A percentile compares a stretch with the other conserved stretches of the same genome.
Evolutionary conservation across 257 asterid genomes (phyloP).

Genomic region (Solanum pennellii): DNA sequence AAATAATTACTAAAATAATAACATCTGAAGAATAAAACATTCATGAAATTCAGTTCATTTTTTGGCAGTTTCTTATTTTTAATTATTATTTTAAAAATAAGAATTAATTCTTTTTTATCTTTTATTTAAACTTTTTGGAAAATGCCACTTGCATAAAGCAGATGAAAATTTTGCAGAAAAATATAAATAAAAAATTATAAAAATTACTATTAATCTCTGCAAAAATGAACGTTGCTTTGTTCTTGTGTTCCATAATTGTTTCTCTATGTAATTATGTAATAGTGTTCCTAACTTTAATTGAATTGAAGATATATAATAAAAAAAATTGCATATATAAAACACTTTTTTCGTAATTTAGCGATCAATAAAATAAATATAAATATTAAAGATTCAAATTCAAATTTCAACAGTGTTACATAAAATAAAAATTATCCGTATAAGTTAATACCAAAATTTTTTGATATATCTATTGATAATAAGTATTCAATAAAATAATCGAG

Average conservation of each 20-base stretch:
- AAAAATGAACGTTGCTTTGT: constrained; percentile 44
- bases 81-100: background rate
- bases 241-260: constrained; percentile 14
- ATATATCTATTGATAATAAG: too few relatives aligned
- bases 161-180: background rate
- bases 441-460: too few relatives aligned
- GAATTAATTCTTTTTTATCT: too few relatives aligned
- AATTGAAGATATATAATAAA: background rate
- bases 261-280: background rate
- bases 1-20: background rate
- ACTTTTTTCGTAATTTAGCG: background rate
- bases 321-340: background rate
- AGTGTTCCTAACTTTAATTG: background rate
- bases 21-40: background rate
- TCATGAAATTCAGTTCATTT: background rate
- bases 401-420: background rate
- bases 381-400: background rate
- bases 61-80: constrained; percentile 12
- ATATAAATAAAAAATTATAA: background rate
- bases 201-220: constrained; percentile 15
- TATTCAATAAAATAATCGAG: background rate
- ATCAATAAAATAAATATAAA: background rate
- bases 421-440: background rate
- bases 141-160: constrained; percentile 12
- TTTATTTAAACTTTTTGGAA: background rate